Base-by-base conservation (phyloP, 2,329 filamentous ascomycete species). In the Mycosphaerella sp. region DNA sequence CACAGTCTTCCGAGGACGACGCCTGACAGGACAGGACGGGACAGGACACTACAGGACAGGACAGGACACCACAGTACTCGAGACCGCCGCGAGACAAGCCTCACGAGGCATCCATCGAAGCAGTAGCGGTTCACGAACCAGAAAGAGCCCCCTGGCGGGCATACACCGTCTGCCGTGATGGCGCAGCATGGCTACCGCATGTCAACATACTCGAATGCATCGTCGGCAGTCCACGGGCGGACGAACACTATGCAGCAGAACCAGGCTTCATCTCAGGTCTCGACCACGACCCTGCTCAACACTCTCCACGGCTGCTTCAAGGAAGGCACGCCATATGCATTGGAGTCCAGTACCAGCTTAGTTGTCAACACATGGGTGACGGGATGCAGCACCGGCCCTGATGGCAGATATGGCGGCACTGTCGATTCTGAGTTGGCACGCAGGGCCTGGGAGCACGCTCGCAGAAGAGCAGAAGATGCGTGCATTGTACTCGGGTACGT, bases 301-400 rank as follows among this genome's bases (percentile, higher is more conserved):
- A 82, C 88, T 50, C 79, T 96, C 41, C 93, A 98, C 72, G 89
- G 88, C 62, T 85, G 87, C 65, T 97, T 95, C 70, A 79, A 87
- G 42, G 82, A 86, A 2, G 84, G 83, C 27, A 82, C 89, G 64
- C 82, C 91, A n/a, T 93, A 95, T 68, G 78, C 79, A 56, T 80
- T 98, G 41, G 93, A 98, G 70, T 84, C 89, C 42, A 89, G 88
- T 60, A 93, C 90, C 32, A 95, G 89, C 68, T 70, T 97, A 35
- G 90, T 93, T 0, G 89, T 97, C 59, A 97, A 97, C 73, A 96
- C 89, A 51, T 96, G 90, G 90, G 79, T 93, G 47, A 95, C 88
- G 3, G 87, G 88, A 14, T 78, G 81, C 25, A 86, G 86, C 59
- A 73, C 79, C 18, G 81, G 84, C 35, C 77, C 80, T 2, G 81